Percentiles rank a stretch among this genome's conserved stretches.
Conservation (phyloP, 2,329 filamentous ascomycete genomes). For the Aureobasidium sp. region DNA sequence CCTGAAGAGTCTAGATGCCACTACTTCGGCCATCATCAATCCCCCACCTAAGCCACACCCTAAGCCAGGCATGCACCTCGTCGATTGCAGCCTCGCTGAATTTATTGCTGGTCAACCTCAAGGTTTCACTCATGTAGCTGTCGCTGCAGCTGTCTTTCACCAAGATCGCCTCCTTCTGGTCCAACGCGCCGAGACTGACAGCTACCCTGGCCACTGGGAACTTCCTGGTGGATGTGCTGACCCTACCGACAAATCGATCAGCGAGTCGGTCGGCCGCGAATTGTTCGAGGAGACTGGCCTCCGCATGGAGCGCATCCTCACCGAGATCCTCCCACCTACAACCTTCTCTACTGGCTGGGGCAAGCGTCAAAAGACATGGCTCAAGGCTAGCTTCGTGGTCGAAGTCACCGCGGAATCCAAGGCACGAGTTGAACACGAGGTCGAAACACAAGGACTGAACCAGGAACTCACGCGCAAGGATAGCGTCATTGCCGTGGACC, state of each 20-base stretch:
- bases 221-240: constrained; percentile 44
- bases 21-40: constrained; percentile 14
- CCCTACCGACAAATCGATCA: constrained; percentile 34
- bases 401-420: constrained; percentile 15
- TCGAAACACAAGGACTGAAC: neutral
- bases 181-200: constrained; percentile 37
- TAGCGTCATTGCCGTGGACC: neutral
- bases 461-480: constrained; percentile 14
- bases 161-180: constrained; percentile 36
- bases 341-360: constrained; percentile 16
- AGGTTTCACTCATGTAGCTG: constrained; percentile 16
- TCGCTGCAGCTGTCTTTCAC: constrained; percentile 19
- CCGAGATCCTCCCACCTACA: constrained; percentile 21
- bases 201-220: constrained; percentile 44
- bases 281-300: constrained; percentile 45
- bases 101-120: constrained; percentile 13
- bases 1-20: constrained; percentile 15
- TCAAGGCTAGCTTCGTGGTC: constrained; percentile 18
- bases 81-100: neutral
- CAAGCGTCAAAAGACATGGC: constrained; percentile 14
- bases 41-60: constrained; percentile 9
- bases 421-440: neutral
- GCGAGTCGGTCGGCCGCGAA: constrained; percentile 43
- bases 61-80: constrained; percentile 4
- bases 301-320: constrained; percentile 25